Evolutionary conservation across 2,329 filamentous ascomycete species (phyloP).

Genomic region (Zymoseptoria crescenta): DNA sequence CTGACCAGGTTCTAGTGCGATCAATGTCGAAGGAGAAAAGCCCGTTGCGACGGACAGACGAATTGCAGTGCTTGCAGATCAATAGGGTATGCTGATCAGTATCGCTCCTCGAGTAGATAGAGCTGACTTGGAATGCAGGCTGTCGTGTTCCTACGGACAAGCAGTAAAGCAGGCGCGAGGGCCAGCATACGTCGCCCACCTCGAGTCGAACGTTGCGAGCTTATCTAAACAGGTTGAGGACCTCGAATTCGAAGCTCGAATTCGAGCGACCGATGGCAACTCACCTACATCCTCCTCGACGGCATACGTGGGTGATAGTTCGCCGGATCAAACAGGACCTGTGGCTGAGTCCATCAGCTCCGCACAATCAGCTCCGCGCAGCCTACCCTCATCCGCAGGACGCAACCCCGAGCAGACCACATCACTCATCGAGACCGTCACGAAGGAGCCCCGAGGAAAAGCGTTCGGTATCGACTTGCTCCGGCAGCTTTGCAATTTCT

Average conservation of each 20-base stretch:
- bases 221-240: constrained; percentile 8
- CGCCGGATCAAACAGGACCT: background rate
- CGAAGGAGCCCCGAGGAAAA: constrained; percentile 14
- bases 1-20: constrained; percentile 7
- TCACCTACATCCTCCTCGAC: background rate
- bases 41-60: constrained; percentile 12
- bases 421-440: constrained; percentile 9
- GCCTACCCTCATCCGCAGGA: background rate
- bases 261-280: background rate
- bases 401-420: background rate
- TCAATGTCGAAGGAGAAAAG: constrained; percentile 15
- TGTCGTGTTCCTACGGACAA: constrained; percentile 17
- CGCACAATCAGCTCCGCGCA: background rate
- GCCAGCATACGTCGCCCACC: constrained; percentile 15
- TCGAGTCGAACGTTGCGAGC: constrained; percentile 5
- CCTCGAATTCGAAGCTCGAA: constrained; percentile 3
- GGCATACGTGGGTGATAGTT: background rate
- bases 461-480: constrained; percentile 13
- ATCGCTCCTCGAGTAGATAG: background rate
- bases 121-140: constrained; percentile 3
- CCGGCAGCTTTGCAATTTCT: constrained; percentile 13
- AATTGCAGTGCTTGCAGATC: constrained; percentile 12
- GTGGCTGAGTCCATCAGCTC: background rate
- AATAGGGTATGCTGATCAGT: constrained; percentile 10
- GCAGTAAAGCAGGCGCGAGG: constrained; percentile 16